Base-by-base conservation (phyloP, 2,329 filamentous ascomycete genomes). In the Ophiocordyceps unilateralis region DNA sequence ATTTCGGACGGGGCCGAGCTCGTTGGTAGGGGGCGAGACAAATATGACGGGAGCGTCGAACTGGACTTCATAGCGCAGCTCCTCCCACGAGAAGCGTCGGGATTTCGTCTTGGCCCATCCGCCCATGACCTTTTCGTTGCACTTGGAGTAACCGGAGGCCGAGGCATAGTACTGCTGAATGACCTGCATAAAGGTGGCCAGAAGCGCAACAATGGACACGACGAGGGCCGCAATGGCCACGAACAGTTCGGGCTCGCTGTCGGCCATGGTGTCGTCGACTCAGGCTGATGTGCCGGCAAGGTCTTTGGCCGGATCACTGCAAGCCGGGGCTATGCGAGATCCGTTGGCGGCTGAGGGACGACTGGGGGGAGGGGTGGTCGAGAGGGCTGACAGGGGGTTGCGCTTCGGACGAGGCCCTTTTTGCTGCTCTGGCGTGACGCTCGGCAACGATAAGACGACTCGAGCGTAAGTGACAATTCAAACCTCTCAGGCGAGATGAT, bases 11-110 rank as follows among this genome's bases (percentile, higher is more conserved):
- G 62, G 62, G 0, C 66, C 67, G 1, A 52, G 53, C 0, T 42
- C 41, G 52, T 72, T 72, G 26, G 36, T 48, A 0, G 68, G 62
- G 0, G 59, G 57, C 14, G 62, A 69, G 22, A 71, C 61, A 41
- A 72, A 71, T 39, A 72, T 68, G 48, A 72, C 67, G 22, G 68
- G 68, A 0, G 64, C 58, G 43, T 70, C 61, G 45, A 68, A 71
- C 43, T 62, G 56, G 9, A 71, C 67, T 45, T 69, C 66, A 48
- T 70, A 69, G 3, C 68, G 66, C 23, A 71, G 54, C 52, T 71
- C 67, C 23, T 58, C 55, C 42, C 54, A 57, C 2, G 55, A 58
- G 45, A 70, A 66, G 1, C 50, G 53, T 10, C 68, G 59, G 2
- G 55, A 56, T 45, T 64, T 68, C 17, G 54, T 60, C 1, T 50